Conservation (phyloP, 108 stramenopile genomes). For the Nitzschia putrida region DNA sequence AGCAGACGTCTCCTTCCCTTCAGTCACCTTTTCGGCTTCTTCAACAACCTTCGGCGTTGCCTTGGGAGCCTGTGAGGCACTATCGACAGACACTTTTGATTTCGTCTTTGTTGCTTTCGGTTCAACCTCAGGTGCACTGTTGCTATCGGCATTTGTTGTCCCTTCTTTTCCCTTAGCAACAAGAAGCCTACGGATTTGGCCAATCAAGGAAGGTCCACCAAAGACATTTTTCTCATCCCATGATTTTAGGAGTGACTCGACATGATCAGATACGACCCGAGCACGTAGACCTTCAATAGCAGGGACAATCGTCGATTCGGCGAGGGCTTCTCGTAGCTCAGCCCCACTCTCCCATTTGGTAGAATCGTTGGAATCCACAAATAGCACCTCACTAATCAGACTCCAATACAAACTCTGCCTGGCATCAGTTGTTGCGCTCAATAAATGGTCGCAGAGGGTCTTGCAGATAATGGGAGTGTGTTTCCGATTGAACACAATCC, state of each 20-base stretch:
- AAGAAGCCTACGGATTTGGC: conserved; percentile 32
- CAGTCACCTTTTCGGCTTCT: too few species aligned
- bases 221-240: conserved; percentile 71
- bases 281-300: conserved; percentile 17
- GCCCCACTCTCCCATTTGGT: conserved; percentile 46
- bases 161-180: not conserved
- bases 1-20: not conserved
- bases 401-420: conserved; percentile 52
- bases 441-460: conserved; percentile 8
- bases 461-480: conserved; percentile 29
- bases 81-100: too few species aligned
- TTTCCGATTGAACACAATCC: conserved; percentile 61
- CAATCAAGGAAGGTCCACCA: conserved; percentile 63
- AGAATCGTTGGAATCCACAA: conserved; percentile 19
- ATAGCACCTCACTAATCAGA: conserved; percentile 47
- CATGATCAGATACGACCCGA: conserved; percentile 7
- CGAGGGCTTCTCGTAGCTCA: conserved; percentile 54
- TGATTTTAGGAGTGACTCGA: conserved; percentile 30
- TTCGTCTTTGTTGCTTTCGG: too few species aligned
- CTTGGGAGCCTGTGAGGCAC: too few species aligned
- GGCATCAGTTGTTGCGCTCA: conserved; percentile 3
- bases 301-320: conserved; percentile 52
- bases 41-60: too few species aligned
- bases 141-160: not conserved
- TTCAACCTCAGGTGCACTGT: too few species aligned